These are phyloP conservation scores for Ceratocystis eucalypticola DNA, from an alignment of 2,329 filamentous ascomycete species.

Conservation along the genomic window DNA sequence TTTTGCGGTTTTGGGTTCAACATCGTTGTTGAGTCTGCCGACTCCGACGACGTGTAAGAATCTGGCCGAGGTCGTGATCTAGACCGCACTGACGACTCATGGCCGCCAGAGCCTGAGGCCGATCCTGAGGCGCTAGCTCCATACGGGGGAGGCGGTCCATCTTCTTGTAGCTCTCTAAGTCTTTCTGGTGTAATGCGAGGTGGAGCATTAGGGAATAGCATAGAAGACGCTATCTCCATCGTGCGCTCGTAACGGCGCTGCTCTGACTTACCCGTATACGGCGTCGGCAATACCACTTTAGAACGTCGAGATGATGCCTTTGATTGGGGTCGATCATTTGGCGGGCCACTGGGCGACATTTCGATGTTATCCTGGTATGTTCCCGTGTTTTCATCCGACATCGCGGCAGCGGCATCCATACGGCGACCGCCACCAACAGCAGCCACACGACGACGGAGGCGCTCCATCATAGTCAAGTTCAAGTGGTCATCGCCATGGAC, in stretches of 20 bases:
- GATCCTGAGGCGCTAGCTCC: slow-evolving; percentile 25
- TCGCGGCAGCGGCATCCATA: slow-evolving; percentile 27
- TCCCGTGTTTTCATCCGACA: slow-evolving; percentile 21
- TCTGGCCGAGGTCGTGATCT: slow-evolving; percentile 19
- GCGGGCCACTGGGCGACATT: slow-evolving; percentile 11
- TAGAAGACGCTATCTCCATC: slow-evolving; percentile 31
- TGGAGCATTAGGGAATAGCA: slow-evolving; percentile 36
- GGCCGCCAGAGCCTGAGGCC: slow-evolving; percentile 22
- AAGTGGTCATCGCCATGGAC: slow-evolving; percentile 34
- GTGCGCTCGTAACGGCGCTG: slow-evolving; percentile 34
- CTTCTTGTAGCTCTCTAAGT: slow-evolving; percentile 30
- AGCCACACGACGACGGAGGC: slow-evolving; percentile 40
- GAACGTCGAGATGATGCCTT: background rate
- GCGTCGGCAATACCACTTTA: slow-evolving; percentile 20
- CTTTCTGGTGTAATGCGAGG: slow-evolving; percentile 26
- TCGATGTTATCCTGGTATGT: slow-evolving; percentile 16
- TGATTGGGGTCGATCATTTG: slow-evolving; percentile 1
- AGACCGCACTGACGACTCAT: background rate
- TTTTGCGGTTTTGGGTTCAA: slow-evolving; percentile 41
- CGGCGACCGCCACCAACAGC: slow-evolving; percentile 39
- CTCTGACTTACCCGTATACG: slow-evolving; percentile 33
- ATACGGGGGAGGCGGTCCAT: slow-evolving; percentile 33
- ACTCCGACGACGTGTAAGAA: slow-evolving; percentile 33
- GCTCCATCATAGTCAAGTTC: slow-evolving; percentile 35
- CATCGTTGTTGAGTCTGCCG: slow-evolving; percentile 29